Evolutionary conservation across 2,329 filamentous ascomycete genomes (phyloP), one percentile per base, ranked within the genome.

Genomic region (Plectosphaerella cucumerina): DNA sequence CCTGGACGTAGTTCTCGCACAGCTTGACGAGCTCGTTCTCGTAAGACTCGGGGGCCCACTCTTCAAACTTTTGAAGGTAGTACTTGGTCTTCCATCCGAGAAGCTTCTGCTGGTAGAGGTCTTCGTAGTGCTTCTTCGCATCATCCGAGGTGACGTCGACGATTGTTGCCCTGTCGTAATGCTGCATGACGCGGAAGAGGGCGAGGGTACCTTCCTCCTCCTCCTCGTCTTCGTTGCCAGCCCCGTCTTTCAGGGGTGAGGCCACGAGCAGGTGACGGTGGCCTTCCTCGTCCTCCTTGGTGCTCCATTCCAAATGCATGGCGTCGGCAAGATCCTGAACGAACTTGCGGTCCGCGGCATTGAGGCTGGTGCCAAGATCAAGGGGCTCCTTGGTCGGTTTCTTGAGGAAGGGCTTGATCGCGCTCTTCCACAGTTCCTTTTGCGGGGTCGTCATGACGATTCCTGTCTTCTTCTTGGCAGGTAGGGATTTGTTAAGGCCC

Each of bases 1-100:
- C 94, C 70, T 99, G 90, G 6, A 99, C 91, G 62, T 99, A 99
- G 70, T 97, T 99, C 70, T 97, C 91, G 22, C 90, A 87, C 54
- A 99, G 76, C 57, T 87, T 86, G 49, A 77, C 85, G 64, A 97
- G 78, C 67, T 96, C 90, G 39, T 84, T 61, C 17, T 73, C 84
- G 58, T 93, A 86, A 60, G 90, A 87, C 45, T 90, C 86, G 11
- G 88, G 76, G 15, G 86, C 84, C 91, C 93, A 99, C 49, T 87
- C 87, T 26, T 86, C 72, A 59, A 97, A 97, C 67, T 97, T 99
- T 51, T 84, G 82, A 56, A 82, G 76, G 70, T 99, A 99, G 70
- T 99, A 96, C 54, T 89, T 86, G 67, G 95, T 86, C 74, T 97
- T 99, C 94, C 94, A 99, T 51, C 85, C 82, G 55, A 85, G 76